Percentiles rank a stretch among this genome's conserved stretches.
phyloP scores from a whole-genome alignment of 2,329 filamentous ascomycete species.

The Fusarium torreyae region DNA sequence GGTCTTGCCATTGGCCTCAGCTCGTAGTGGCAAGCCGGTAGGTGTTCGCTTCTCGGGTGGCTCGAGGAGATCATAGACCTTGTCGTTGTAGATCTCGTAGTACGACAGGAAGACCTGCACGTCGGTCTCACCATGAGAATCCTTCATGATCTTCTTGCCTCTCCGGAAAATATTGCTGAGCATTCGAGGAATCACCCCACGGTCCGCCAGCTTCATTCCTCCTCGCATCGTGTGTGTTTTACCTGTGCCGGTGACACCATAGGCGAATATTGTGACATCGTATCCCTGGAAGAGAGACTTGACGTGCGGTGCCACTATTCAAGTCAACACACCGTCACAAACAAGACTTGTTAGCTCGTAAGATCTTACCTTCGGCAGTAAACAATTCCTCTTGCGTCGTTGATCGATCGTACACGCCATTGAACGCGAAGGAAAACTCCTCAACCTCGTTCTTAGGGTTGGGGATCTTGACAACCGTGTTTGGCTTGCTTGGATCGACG shows the following conservation, averaged over 20 bases:
- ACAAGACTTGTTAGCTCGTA: slow-evolving; percentile 18
- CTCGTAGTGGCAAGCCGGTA: slow-evolving; percentile 83
- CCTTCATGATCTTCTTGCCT: slow-evolving; percentile 87
- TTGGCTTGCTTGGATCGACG: slow-evolving; percentile 72
- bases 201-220: slow-evolving; percentile 86
- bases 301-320: slow-evolving; percentile 85
- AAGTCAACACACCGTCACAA: slow-evolving; percentile 46
- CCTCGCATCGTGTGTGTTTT: slow-evolving; percentile 98
- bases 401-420: slow-evolving; percentile 86
- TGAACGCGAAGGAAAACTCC: slow-evolving; percentile 95
- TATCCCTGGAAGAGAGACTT: slow-evolving; percentile 93
- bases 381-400: slow-evolving; percentile 91
- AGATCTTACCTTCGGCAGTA: slow-evolving; percentile 82
- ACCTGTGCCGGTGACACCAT: slow-evolving; percentile 92
- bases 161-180: slow-evolving; percentile 89
- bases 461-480: slow-evolving; percentile 85
- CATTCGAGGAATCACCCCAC: slow-evolving; percentile 88
- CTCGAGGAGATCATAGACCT: slow-evolving; percentile 92
- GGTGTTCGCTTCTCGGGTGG: slow-evolving; percentile 87
- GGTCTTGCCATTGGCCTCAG: slow-evolving; percentile 89
- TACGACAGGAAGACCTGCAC: slow-evolving; percentile 87
- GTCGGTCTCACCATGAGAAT: slow-evolving; percentile 77
- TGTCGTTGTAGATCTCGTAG: slow-evolving; percentile 98
- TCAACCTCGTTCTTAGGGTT: slow-evolving; percentile 94
- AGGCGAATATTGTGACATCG: slow-evolving; percentile 91